Evolutionary conservation across 2,329 filamentous ascomycete genomes (phyloP).

Genomic region (Verticillium dahliae): DNA sequence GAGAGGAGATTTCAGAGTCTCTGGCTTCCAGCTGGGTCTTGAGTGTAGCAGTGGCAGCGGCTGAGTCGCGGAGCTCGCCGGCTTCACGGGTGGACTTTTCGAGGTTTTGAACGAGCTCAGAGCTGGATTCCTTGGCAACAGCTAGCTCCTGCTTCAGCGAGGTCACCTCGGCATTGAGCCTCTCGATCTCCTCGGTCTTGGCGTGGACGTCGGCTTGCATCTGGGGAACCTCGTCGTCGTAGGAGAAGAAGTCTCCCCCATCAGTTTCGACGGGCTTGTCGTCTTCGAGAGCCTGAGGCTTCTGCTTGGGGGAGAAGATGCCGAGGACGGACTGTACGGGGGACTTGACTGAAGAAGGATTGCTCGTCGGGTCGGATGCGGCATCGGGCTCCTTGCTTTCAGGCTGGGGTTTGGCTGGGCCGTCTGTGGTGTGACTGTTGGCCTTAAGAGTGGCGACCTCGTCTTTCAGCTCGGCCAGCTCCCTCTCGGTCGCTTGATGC

Average conservation of each 20-base stretch:
- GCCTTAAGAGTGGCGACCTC: slow-evolving; percentile 47
- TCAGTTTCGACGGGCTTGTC: slow-evolving; percentile 21
- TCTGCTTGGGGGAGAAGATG: slow-evolving; percentile 42
- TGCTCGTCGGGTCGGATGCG: background rate
- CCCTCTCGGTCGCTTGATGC: slow-evolving; percentile 60
- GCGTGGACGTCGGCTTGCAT: slow-evolving; percentile 69
- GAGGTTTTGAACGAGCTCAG: slow-evolving; percentile 59
- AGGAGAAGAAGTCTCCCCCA: slow-evolving; percentile 73
- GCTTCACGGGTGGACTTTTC: slow-evolving; percentile 63
- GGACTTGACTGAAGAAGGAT: slow-evolving; percentile 32
- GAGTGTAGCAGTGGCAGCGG: slow-evolving; percentile 34
- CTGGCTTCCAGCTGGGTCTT: slow-evolving; percentile 43
- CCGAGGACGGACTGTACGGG: slow-evolving; percentile 40
- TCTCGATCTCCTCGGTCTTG: slow-evolving; percentile 63
- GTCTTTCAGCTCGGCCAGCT: slow-evolving; percentile 50
- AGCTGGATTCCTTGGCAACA: slow-evolving; percentile 63
- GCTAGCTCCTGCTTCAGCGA: slow-evolving; percentile 64
- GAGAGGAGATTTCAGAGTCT: slow-evolving; percentile 38
- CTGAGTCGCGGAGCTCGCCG: slow-evolving; percentile 34
- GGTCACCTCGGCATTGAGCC: slow-evolving; percentile 62
- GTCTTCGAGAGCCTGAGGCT: slow-evolving; percentile 24
- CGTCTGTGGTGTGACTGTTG: slow-evolving; percentile 24
- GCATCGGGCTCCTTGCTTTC: slow-evolving; percentile 9
- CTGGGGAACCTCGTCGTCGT: slow-evolving; percentile 78
- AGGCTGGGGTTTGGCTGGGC: slow-evolving; percentile 15